Conservation (phyloP, 2,329 filamentous ascomycete genomes). For the Monosporascus sp. region DNA sequence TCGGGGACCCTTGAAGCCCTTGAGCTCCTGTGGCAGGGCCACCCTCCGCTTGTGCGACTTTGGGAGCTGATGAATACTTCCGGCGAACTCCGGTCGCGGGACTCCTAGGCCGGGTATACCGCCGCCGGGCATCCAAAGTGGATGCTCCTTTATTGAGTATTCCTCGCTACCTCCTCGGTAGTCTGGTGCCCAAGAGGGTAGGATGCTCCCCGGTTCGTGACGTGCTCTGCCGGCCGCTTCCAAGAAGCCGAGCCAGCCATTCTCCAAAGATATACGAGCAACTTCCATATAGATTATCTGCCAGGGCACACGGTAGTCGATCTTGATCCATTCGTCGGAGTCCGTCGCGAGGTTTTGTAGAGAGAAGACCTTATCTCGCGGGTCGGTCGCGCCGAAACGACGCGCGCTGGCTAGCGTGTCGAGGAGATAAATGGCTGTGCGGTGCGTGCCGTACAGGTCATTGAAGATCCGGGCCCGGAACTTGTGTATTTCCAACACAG, state of each 20-base stretch:
- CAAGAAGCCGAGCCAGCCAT: conserved; percentile 11
- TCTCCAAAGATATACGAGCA: conserved; percentile 11
- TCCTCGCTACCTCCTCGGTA: conserved; percentile 2
- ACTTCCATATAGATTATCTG: conserved; percentile 15
- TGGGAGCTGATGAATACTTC: conserved; percentile 1
- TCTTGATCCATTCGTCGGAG: conserved; percentile 13
- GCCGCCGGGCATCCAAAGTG: conserved; percentile 5
- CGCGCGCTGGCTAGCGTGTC: conserved; percentile 4
- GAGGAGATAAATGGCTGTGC: conserved; percentile 4
- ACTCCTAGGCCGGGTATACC: conserved; percentile 4
- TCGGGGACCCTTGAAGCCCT: conserved; percentile 6
- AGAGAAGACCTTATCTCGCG: conserved; percentile 17
- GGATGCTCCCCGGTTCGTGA: conserved; percentile 7
- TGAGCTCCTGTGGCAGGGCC: conserved; percentile 7
- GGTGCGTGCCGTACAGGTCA: conserved; percentile 3
- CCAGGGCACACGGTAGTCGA: conserved; percentile 18
- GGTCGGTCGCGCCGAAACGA: conserved; percentile 18
- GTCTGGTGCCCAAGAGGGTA: conserved; percentile 18
- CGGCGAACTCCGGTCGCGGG: conserved; percentile 2
- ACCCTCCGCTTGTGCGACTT: conserved; percentile 2
- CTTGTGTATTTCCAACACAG: conserved; percentile 15
- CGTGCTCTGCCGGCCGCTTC: conserved; percentile 12
- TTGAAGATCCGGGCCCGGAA: conserved; percentile 9
- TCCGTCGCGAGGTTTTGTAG: conserved; percentile 15
- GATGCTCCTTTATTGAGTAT: conserved; percentile 1